Evolutionary conservation across 345 rosid species (phyloP).

Genomic region (Acer saccharum): DNA sequence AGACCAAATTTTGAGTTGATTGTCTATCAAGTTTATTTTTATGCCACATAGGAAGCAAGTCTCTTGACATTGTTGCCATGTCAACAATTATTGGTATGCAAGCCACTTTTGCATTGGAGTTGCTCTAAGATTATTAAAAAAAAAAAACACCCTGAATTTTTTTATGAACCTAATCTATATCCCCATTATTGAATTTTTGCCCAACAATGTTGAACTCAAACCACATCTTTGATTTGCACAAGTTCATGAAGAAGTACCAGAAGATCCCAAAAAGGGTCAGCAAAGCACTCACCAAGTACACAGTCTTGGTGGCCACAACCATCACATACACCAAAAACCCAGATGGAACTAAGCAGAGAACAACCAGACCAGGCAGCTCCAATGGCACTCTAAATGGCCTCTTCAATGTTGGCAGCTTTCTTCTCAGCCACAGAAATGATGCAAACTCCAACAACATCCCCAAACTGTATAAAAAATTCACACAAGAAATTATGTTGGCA

Average conservation of each 20-base stretch:
- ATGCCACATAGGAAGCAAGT: no score
- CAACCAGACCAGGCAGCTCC: conserved; percentile 33
- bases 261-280: conserved; percentile 32
- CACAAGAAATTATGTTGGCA: conserved; percentile 38
- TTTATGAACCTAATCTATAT: neutral
- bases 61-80: no score
- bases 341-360: conserved; percentile 45
- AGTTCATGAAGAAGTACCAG: conserved; percentile 35
- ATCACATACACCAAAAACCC: conserved; percentile 40
- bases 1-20: no score
- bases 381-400: conserved; percentile 48
- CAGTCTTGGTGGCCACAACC: conserved; percentile 33
- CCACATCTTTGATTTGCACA: conserved; percentile 41
- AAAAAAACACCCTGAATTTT: neutral
- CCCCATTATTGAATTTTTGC: neutral
- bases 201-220: conserved; percentile 25
- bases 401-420: conserved; percentile 29
- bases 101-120: no score
- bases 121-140: no score
- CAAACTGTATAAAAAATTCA: conserved; percentile 46
- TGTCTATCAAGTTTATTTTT: no score
- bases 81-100: no score
- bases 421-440: conserved; percentile 48
- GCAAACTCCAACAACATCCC: conserved; percentile 56
- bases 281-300: conserved; percentile 27